phyloP scores from a whole-genome alignment of 495 filamentous ascomycete genomes.

The Neurospora hispaniola region DNA sequence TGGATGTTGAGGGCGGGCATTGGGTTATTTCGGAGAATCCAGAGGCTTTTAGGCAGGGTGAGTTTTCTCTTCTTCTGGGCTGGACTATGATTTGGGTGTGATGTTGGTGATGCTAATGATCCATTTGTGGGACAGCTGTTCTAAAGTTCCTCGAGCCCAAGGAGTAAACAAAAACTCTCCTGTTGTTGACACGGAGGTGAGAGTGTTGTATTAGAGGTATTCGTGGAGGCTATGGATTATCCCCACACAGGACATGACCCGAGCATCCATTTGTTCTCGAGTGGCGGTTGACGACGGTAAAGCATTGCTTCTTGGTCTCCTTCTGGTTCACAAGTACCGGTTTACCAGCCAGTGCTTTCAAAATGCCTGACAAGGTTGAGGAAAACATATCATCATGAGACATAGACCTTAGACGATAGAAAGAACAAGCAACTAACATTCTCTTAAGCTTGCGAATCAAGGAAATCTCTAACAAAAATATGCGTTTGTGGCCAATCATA shows the following conservation, averaged over 20 bases:
- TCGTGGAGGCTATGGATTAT: background rate
- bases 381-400: background rate
- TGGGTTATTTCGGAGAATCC: slow-evolving; percentile 95
- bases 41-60: slow-evolving; percentile 72
- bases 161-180: slow-evolving; percentile 24
- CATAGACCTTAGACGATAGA: background rate
- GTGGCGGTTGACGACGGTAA: background rate
- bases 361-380: background rate
- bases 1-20: slow-evolving; percentile 80
- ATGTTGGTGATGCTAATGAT: background rate
- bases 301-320: background rate
- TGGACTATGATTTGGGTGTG: background rate
- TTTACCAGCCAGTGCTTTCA: background rate
- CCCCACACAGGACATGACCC: no score
- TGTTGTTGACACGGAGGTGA: background rate
- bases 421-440: background rate
- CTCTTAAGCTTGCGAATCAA: background rate
- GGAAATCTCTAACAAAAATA: background rate
- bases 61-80: slow-evolving; percentile 14
- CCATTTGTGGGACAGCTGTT: slow-evolving; percentile 33
- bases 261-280: background rate
- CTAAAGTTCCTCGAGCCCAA: slow-evolving; percentile 51
- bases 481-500: background rate
- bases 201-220: background rate
- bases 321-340: background rate